phyloP scores from a whole-genome alignment of 1,139 yeast species.

The Yamadazyma siamensis region DNA sequence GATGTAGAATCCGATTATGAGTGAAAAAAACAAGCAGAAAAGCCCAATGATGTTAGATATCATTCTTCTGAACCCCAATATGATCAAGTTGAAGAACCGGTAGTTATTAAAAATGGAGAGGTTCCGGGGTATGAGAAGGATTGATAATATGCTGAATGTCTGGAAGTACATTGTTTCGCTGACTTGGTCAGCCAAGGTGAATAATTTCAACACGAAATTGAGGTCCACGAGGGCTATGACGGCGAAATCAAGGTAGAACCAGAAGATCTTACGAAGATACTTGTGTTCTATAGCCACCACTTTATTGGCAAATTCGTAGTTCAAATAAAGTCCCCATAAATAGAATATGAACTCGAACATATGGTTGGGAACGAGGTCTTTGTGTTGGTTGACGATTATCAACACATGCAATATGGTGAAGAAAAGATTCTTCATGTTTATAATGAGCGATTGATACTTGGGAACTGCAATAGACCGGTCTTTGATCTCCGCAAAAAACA shows the following conservation, averaged over 20 bases:
- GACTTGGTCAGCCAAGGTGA: conserved; percentile 10
- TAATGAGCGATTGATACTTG: conserved; percentile 42
- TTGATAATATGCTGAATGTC: conserved; percentile 46
- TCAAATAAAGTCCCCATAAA: conserved; percentile 33
- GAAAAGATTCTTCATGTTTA: conserved; percentile 32
- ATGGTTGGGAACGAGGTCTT: conserved; percentile 8
- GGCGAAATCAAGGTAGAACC: conserved; percentile 40
- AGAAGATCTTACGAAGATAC: conserved; percentile 35
- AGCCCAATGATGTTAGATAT: conserved; percentile 53
- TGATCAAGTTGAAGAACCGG: conserved; percentile 51
- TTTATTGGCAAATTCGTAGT: conserved; percentile 37
- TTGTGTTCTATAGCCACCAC: conserved; percentile 41
- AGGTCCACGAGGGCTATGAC: conserved; percentile 30
- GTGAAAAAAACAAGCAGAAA: conserved; percentile 46
- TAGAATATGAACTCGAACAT: conserved; percentile 28
- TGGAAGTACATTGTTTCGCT: conserved; percentile 22
- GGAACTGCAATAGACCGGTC: conserved; percentile 37
- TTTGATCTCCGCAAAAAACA: conserved; percentile 28
- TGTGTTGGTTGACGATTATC: conserved; percentile 26
- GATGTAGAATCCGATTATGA: conserved; percentile 58
- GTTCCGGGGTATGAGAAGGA: conserved; percentile 52
- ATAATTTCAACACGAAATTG: conserved; percentile 23
- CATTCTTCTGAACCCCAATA: conserved; percentile 53
- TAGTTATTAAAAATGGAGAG: conserved; percentile 54
- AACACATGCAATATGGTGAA: conserved; percentile 32